These are phyloP conservation scores for Rhodotorula sp. DNA, from an alignment of 1,284 basidiomycete genomes.

Conservation along the genomic window DNA sequence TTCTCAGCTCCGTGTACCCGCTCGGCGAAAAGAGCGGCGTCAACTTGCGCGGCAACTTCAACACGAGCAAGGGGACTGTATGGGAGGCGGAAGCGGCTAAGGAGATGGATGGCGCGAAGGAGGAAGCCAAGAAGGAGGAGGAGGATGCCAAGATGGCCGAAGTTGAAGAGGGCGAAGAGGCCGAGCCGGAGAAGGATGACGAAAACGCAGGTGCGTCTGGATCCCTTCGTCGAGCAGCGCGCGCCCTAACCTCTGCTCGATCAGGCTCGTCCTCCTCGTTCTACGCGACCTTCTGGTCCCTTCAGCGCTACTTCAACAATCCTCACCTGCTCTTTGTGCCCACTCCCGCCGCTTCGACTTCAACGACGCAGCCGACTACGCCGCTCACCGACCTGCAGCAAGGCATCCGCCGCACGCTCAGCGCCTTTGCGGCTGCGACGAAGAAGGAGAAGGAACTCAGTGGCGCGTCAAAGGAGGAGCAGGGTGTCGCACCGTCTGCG, in stretches of 20 bases:
- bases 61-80: constrained; percentile 61
- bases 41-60: constrained; percentile 75
- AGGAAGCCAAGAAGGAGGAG: constrained; percentile 9
- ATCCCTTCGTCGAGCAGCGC: background rate
- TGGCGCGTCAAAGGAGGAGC: constrained; percentile 15
- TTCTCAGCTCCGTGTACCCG: constrained; percentile 80
- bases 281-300: constrained; percentile 79
- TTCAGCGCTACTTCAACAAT: constrained; percentile 57
- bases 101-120: constrained; percentile 6
- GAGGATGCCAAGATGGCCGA: background rate
- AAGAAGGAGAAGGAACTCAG: constrained; percentile 62
- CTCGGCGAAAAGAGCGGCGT: constrained; percentile 86
- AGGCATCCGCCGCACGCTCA: constrained; percentile 67
- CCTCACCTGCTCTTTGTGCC: constrained; percentile 43
- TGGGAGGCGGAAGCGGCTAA: constrained; percentile 37
- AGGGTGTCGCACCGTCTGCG: background rate
- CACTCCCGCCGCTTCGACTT: background rate
- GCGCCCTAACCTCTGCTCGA: too few species aligned
- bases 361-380: background rate
- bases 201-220: constrained; percentile 22
- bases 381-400: constrained; percentile 63
- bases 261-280: constrained; percentile 54
- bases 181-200: constrained; percentile 3
- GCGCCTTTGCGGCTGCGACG: constrained; percentile 76
- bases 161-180: constrained; percentile 5